Evolutionary conservation across 768 basidiomycete species (phyloP).

Genomic region (Termitomyces bulborhizus): DNA sequence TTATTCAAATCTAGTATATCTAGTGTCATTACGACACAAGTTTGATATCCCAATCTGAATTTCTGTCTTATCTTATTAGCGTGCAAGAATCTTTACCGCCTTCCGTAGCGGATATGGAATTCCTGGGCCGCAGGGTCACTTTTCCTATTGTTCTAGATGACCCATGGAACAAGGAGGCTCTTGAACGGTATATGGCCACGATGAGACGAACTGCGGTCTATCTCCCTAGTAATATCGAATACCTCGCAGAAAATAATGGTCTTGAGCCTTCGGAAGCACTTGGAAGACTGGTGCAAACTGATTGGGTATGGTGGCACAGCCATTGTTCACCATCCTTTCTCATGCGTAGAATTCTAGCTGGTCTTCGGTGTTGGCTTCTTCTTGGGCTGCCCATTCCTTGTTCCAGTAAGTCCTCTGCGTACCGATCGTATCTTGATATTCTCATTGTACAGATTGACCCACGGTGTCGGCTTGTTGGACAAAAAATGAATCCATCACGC

Average conservation of each 20-base stretch:
- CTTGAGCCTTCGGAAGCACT: conserved; percentile 37
- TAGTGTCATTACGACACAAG: conserved; percentile 34
- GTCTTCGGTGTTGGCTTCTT: conserved; percentile 62
- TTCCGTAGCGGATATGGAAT: conserved; percentile 31
- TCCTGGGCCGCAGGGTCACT: conserved; percentile 47
- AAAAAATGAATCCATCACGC: conserved; percentile 73
- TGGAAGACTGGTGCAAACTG: conserved; percentile 38
- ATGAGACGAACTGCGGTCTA: conserved; percentile 55
- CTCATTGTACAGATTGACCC: conserved; percentile 37
- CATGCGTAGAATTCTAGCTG: conserved; percentile 27
- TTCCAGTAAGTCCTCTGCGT: conserved; percentile 36
- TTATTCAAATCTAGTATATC: neutral
- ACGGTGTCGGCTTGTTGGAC: conserved; percentile 51
- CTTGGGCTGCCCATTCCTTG: conserved; percentile 55
- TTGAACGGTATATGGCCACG: conserved; percentile 50
- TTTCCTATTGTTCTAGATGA: conserved; percentile 65
- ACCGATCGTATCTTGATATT: neutral
- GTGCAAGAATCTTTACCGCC: conserved; percentile 33
- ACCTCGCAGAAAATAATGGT: conserved; percentile 59
- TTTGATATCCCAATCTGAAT: conserved; percentile 31
- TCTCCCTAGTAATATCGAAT: conserved; percentile 63
- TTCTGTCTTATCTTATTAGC: conserved; percentile 35
- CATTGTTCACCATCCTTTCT: neutral
- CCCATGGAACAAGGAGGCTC: conserved; percentile 47
- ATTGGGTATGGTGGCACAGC: conserved; percentile 34